Evolutionary conservation across 306 rosid genomes (phyloP).

Genomic region (Phaseolus lunatus): DNA sequence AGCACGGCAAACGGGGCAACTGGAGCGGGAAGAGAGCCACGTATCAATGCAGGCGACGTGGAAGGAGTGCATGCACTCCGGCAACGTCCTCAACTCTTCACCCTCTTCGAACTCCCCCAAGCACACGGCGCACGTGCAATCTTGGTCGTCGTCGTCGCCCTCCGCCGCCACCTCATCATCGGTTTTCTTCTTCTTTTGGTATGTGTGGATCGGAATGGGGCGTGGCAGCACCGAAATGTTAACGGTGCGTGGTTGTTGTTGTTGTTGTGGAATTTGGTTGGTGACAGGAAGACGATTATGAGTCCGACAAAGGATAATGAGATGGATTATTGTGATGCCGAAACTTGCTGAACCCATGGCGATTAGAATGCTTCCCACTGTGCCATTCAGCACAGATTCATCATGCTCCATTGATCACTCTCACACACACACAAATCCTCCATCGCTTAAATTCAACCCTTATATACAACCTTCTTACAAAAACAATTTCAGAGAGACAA

Average conservation of each 20-base stretch:
- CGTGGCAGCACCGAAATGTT: conserved; percentile 11
- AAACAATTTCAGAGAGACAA: no score
- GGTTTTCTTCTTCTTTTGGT: conserved; percentile 42
- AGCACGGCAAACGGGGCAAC: conserved; percentile 66
- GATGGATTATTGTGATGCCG: not conserved
- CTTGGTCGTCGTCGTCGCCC: not conserved
- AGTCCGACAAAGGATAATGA: not conserved
- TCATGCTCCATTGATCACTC: not conserved
- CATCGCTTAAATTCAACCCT: not conserved
- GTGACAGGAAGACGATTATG: not conserved
- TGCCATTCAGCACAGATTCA: not conserved
- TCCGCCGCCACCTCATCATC: not conserved
- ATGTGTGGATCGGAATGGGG: conserved; percentile 58
- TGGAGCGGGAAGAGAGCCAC: conserved; percentile 69
- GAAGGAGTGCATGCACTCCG: conserved; percentile 71
- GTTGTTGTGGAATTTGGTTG: not conserved
- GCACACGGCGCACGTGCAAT: conserved; percentile 64
- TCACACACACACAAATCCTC: not conserved
- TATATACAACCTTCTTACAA: no score
- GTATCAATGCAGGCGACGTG: conserved; percentile 69
- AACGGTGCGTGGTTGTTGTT: not conserved
- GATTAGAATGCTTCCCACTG: not conserved
- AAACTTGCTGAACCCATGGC: not conserved
- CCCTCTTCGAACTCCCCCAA: conserved; percentile 70
- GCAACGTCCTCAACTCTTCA: conserved; percentile 72